phyloP scores from a whole-genome alignment of 768 basidiomycete genomes.

The Psilocybe tampanensis region DNA sequence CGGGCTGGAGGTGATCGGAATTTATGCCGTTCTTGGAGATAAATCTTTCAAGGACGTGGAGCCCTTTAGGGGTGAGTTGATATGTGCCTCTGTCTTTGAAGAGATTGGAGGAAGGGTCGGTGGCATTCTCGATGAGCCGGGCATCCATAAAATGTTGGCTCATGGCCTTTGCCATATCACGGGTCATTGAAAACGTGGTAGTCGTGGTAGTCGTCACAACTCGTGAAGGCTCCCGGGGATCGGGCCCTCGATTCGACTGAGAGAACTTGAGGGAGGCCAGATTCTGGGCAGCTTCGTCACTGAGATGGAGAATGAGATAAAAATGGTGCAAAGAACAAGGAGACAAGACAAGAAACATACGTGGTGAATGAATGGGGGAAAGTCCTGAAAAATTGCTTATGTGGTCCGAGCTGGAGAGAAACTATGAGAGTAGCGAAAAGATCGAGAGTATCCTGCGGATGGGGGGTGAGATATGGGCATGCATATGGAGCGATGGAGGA shows the following conservation, averaged over 20 bases:
- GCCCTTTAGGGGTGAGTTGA: conserved; percentile 94
- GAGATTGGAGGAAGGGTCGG: conserved; percentile 82
- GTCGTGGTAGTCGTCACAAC: conserved; percentile 99
- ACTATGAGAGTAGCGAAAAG: conserved; percentile 97
- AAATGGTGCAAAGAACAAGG: conserved; percentile 13
- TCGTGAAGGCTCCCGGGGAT: conserved; percentile 96
- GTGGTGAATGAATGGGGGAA: conserved; percentile 96
- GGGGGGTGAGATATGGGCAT: background rate
- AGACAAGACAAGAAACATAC: conserved; percentile 48
- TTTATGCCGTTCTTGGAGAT: conserved; percentile 99
- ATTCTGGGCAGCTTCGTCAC: conserved; percentile 94
- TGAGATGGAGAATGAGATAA: conserved; percentile 31
- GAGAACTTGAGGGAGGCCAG: conserved; percentile 96
- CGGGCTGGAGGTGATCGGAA: conserved; percentile 86
- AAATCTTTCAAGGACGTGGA: conserved; percentile 99
- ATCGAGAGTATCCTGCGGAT: conserved; percentile 89
- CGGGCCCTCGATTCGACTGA: conserved; percentile 97
- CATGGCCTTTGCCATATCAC: conserved; percentile 99
- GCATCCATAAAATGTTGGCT: conserved; percentile 99
- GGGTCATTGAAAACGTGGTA: conserved; percentile 99
- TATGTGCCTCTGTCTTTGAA: conserved; percentile 99
- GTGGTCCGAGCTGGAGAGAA: conserved; percentile 83
- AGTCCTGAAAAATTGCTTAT: conserved; percentile 95
- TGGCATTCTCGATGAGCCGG: conserved; percentile 94
- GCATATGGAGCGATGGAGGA: conserved; percentile 13